Conservation (phyloP, 805 yeast genomes). For the Metschnikowia orientalis region DNA sequence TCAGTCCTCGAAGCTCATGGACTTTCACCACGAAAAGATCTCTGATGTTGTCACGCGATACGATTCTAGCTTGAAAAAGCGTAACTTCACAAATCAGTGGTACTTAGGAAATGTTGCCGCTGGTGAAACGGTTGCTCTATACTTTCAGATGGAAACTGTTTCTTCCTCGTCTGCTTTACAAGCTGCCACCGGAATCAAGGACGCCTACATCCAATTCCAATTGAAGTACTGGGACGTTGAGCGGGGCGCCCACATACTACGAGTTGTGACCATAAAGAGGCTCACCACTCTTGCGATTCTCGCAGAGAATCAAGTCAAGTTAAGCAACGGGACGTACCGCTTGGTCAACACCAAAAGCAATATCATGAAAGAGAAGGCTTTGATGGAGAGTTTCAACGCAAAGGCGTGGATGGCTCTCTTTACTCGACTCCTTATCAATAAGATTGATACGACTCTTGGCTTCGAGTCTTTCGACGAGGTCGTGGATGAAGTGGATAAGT, state of each 20-base stretch:
- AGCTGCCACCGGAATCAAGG: slow-evolving; percentile 16
- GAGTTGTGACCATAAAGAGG: slow-evolving; percentile 29
- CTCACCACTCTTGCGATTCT: slow-evolving; percentile 26
- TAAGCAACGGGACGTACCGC: slow-evolving; percentile 14
- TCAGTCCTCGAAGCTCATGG: slow-evolving; percentile 17
- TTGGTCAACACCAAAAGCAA: slow-evolving; percentile 18
- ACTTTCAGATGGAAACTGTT: slow-evolving; percentile 31
- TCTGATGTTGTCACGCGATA: slow-evolving; percentile 30
- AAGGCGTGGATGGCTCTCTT: slow-evolving; percentile 28
- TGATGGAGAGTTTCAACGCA: slow-evolving; percentile 31
- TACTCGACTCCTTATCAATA: slow-evolving; percentile 30
- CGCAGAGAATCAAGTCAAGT: slow-evolving; percentile 14
- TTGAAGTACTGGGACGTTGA: slow-evolving; percentile 26
- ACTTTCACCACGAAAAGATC: slow-evolving; percentile 26
- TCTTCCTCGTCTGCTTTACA: slow-evolving; percentile 19
- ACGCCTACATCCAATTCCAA: slow-evolving; percentile 31
- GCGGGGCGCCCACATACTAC: slow-evolving; percentile 20
- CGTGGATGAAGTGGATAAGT: slow-evolving; percentile 24
- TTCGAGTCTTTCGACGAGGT: slow-evolving; percentile 29
- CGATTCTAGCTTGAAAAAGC: slow-evolving; percentile 29
- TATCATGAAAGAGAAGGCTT: slow-evolving; percentile 24
- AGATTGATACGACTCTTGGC: slow-evolving; percentile 33
- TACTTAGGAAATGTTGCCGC: slow-evolving; percentile 21
- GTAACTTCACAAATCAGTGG: slow-evolving; percentile 39
- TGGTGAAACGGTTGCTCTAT: slow-evolving; percentile 25